Evolutionary conservation across 2,329 filamentous ascomycete genomes (phyloP), one percentile per base, ranked within the genome.

Genomic region (Spiromastix sp.): DNA sequence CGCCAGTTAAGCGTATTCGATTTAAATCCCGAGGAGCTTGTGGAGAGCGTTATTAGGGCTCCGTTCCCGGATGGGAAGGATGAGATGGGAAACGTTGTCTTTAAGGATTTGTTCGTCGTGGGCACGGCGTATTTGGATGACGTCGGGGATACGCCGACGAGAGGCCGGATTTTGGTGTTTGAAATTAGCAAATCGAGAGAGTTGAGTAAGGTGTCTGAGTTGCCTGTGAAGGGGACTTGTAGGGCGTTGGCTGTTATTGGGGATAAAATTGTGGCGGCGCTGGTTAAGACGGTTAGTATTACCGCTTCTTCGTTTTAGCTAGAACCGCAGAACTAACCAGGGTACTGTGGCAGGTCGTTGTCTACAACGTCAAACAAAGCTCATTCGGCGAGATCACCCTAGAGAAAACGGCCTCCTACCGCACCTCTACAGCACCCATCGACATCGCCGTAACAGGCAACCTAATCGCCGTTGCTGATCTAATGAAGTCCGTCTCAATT

Each of bases 401-500:
- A 7, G 67, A 71, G 32, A 89, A 83, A 54, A 54, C 81, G 11
- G 82, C 84, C 1, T 75, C 77, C 2, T 93, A 86, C 56, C 76
- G 86, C 9, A 82, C 85, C 2, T 77, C 85, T 2, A 93, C 86
- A 0, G 83, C 84, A 20, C 87, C 91, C 0, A 75, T 93, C 11
- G 84, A 89, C 46, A 57, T 96, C 5, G 77, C 79, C 7, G 72
- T 95, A 10, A 74, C 76, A 1, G 81, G 73, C 1, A 78, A 80
- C 46, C 68, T 74, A 16, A 87, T 98, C 42, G 85, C 83, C 0
- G 78, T 96, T 7, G 83, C 81, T 1, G 91, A 98, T 52, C 64
- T 98, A 30, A 95, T 94, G 83, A 95, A 96, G 61, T 93, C 85
- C 2, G 68, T 93, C 16, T 79, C 81, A 1, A 64, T 96, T 4